Evolutionary conservation across 768 basidiomycete genomes (phyloP), one percentile per base, ranked within the genome.

Genomic region (Tulasnella sp.): DNA sequence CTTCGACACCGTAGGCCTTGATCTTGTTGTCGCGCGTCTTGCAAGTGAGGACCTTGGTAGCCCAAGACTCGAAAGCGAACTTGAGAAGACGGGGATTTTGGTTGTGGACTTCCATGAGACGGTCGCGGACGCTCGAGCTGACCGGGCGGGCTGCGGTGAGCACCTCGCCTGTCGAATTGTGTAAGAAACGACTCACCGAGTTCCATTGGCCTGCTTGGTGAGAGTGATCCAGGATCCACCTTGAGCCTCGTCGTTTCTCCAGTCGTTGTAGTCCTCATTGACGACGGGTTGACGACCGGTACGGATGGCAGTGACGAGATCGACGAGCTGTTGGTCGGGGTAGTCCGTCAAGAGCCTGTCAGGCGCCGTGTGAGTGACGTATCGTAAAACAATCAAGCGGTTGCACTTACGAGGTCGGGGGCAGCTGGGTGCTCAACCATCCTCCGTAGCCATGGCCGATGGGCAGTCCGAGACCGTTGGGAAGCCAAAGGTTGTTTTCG

Each of bases 1-100:
- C 75, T 29, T 37, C 37, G 15, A 77, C 75, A 44, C 75, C 75
- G 69, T 77, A 77, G 40, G 75, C 75, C 69, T 51, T 67, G 69
- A 77, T 37, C 26, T 48, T 77, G 40, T 57, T 57, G 69, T 48
- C 39, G n/a, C 70, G 32, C 6, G 55, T 70, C 39, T 57, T 37
- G 75, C 75, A 77, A 20, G 75, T 77, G 20, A 77, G 69, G 44
- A 77, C 46, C 48, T 77, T 77, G 23, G 75, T 77, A 40, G 75
- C 75, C 35, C 61, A 57, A 55, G 75, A 70, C 37, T 67, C 29
- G 18, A 77, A 57, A 37, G 61, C 48, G 44, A 77, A 77, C 35
- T 70, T 57, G 48, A 77, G 75, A 37, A 39, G 48, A n/a, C 57
- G 61, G 13, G 55, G 55, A 23, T 32, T 18, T n/a, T 37, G 37